Conservation (phyloP, 202 grass and related monocot species). For the Schoenoplectus triqueter region DNA sequence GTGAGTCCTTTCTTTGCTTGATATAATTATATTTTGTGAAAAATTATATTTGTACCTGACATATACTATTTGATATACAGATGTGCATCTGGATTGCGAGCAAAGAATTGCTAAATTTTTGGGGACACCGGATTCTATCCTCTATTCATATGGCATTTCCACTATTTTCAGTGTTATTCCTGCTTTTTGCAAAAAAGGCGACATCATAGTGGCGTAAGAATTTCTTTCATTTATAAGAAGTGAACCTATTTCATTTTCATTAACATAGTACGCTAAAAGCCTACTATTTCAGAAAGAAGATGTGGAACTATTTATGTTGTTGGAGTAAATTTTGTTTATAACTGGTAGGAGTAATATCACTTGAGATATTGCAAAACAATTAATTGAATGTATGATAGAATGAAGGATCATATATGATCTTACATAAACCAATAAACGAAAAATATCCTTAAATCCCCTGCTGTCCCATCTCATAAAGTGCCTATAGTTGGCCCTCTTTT, state of each 20-base stretch:
- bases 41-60: slow-evolving; percentile 33
- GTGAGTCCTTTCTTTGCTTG: slow-evolving; percentile 41
- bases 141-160: slow-evolving; percentile 97
- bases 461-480: background rate
- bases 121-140: slow-evolving; percentile 84
- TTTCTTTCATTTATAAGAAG: slow-evolving; percentile 36
- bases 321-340: background rate
- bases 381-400: slow-evolving; percentile 10
- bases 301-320: background rate
- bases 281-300: no score
- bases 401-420: background rate
- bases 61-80: slow-evolving; percentile 50
- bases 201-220: slow-evolving; percentile 93
- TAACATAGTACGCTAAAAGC: no score
- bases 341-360: background rate
- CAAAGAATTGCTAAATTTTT: slow-evolving; percentile 79
- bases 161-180: slow-evolving; percentile 99
- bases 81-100: slow-evolving; percentile 98
- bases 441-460: background rate
- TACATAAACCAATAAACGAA: background rate
- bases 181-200: slow-evolving; percentile 99
- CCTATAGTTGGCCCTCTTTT: background rate
- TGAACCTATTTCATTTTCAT: background rate
- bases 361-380: background rate
- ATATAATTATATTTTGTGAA: slow-evolving; percentile 45